A percentile compares a stretch with the other conserved stretches of the same genome.
These are phyloP conservation scores for Sequoiadendron giganteum DNA, from an alignment of 75 land plant species.

Conservation along the genomic window DNA sequence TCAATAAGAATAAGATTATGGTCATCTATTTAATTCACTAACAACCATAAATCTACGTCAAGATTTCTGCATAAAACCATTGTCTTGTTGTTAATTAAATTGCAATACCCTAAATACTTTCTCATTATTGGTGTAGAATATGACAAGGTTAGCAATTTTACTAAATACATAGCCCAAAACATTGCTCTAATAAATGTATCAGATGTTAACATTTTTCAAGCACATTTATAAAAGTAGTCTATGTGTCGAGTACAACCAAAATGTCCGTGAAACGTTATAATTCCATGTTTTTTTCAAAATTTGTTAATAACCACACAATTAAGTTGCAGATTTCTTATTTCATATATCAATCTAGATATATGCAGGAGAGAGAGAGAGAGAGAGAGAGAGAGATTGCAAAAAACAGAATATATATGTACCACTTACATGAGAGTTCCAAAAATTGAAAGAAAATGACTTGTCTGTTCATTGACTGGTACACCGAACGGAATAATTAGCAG, in stretches of 20 bases:
- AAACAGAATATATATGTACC: neutral
- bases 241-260: neutral
- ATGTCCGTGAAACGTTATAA: too few species aligned
- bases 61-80: neutral
- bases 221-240: neutral
- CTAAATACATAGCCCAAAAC: neutral
- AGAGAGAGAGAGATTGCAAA: too few species aligned
- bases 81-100: neutral
- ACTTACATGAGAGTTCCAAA: conserved; percentile 77
- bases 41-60: too few species aligned
- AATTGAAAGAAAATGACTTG: conserved; percentile 59
- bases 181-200: neutral
- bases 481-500: conserved; percentile 47
- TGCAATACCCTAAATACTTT: neutral
- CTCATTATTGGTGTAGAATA: neutral
- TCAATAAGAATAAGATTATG: neutral
- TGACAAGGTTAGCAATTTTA: neutral
- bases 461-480: conserved; percentile 41
- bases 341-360: too few species aligned
- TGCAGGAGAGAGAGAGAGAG: neutral
- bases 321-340: too few species aligned
- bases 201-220: neutral
- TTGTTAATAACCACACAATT: too few species aligned
- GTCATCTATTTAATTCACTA: neutral
- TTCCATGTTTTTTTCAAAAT: too few species aligned